These are phyloP conservation scores for Termitomyces sp. DNA, from an alignment of 768 basidiomycete genomes.

Conservation along the genomic window DNA sequence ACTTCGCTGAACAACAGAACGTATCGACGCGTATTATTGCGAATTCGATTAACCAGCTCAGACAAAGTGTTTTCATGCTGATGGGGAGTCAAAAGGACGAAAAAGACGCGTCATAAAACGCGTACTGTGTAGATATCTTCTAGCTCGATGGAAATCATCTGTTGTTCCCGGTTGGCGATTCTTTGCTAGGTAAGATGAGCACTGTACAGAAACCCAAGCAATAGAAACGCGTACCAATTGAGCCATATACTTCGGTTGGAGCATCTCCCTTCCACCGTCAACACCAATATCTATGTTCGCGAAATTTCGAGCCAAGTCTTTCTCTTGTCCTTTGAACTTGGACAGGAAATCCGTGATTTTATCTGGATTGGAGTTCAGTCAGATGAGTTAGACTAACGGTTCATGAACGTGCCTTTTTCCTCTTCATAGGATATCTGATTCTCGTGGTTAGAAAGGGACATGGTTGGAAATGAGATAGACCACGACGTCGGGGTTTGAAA, in stretches of 20 bases:
- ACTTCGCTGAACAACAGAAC: constrained; percentile 84
- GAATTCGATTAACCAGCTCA: constrained; percentile 78
- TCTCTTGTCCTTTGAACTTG: constrained; percentile 56
- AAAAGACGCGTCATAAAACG: constrained; percentile 5
- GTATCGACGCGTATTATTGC: constrained; percentile 85
- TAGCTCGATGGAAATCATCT: constrained; percentile 82
- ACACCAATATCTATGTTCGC: constrained; percentile 61
- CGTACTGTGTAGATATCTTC: constrained; percentile 78
- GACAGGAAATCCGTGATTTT: constrained; percentile 68
- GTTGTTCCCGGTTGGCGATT: constrained; percentile 89
- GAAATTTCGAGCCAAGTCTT: constrained; percentile 62
- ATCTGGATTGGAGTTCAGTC: constrained; percentile 31
- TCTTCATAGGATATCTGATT: constrained; percentile 61
- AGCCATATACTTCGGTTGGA: constrained; percentile 69
- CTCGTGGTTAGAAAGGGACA: constrained; percentile 62
- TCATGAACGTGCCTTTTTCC: constrained; percentile 52
- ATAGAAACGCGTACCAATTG: constrained; percentile 59
- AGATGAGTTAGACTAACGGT: neutral
- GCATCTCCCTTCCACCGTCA: constrained; percentile 36
- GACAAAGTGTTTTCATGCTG: constrained; percentile 66
- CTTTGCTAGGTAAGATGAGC: constrained; percentile 53
- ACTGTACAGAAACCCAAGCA: constrained; percentile 21
- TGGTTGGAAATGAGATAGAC: constrained; percentile 29
- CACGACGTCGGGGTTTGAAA: constrained; percentile 32
- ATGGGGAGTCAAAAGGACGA: constrained; percentile 6